These are phyloP conservation scores for Penicillium ucsense DNA, from an alignment of 495 filamentous ascomycete genomes.

Conservation along the genomic window DNA sequence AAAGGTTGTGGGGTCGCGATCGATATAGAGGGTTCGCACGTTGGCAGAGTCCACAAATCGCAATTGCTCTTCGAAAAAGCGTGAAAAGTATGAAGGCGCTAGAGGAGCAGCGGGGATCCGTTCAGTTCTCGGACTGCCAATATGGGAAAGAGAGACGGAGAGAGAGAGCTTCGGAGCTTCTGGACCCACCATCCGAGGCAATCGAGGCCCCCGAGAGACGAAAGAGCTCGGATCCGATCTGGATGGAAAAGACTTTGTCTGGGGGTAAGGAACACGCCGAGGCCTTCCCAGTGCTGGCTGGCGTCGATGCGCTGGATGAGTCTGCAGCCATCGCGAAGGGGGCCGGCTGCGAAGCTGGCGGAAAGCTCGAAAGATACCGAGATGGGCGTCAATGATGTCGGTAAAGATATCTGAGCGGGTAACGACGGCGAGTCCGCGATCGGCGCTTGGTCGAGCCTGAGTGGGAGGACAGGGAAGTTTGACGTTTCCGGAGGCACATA, in stretches of 20 bases:
- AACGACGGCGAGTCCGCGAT: too few species aligned
- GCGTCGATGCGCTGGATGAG: not conserved
- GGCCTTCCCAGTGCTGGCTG: not conserved
- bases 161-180: not conserved
- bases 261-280: slow-evolving; percentile 32
- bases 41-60: slow-evolving; percentile 47
- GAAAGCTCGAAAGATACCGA: too few species aligned
- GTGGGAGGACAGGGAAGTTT: too few species aligned
- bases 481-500: too few species aligned
- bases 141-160: too few species aligned
- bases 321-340: not conserved
- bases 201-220: slow-evolving; percentile 90
- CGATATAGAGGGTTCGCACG: slow-evolving; percentile 77
- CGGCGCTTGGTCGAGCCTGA: too few species aligned
- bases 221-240: slow-evolving; percentile 88
- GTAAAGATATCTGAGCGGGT: too few species aligned
- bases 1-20: slow-evolving; percentile 87
- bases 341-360: not conserved
- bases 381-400: too few species aligned
- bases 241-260: slow-evolving; percentile 80
- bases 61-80: slow-evolving; percentile 83
- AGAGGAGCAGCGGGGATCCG: slow-evolving; percentile 1
- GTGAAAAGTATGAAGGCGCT: slow-evolving; percentile 97
- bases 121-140: not conserved
- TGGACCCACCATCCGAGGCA: slow-evolving; percentile 81